Evolutionary conservation across 805 yeast species (phyloP).

Genomic region (Lipomyces japonicus): DNA sequence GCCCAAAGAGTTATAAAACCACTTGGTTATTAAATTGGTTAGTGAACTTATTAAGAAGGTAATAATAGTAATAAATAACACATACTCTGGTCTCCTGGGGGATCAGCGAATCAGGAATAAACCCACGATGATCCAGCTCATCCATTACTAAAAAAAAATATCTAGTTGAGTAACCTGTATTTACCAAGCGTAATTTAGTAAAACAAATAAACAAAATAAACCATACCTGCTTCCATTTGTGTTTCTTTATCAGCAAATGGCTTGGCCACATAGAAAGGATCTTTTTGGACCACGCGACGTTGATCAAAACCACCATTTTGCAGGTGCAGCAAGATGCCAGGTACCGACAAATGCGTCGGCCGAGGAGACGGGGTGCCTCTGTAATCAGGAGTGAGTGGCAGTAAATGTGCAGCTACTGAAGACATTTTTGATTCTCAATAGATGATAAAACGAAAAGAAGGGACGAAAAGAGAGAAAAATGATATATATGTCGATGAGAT

Average conservation of each 20-base stretch:
- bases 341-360: conserved; percentile 23
- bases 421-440: too few species aligned
- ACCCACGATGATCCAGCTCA: conserved; percentile 73
- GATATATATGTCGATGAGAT: too few species aligned
- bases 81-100: conserved; percentile 67
- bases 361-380: conserved; percentile 21
- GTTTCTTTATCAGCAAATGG: conserved; percentile 76
- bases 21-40: conserved; percentile 33
- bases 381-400: conserved; percentile 7
- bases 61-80: background rate
- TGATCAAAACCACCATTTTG: background rate
- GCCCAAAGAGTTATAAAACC: conserved; percentile 86
- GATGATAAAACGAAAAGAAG: too few species aligned
- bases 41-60: background rate
- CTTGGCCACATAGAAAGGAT: conserved; percentile 53
- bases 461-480: too few species aligned
- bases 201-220: background rate
- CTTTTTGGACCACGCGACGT: conserved; percentile 11
- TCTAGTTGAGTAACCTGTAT: background rate
- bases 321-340: conserved; percentile 4
- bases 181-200: background rate
- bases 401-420: too few species aligned
- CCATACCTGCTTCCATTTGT: conserved; percentile 57
- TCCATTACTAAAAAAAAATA: conserved; percentile 59
- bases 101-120: conserved; percentile 81